These are phyloP conservation scores for Euphorbia pulcherrima DNA, from an alignment of 345 rosid species.

Conservation along the genomic window DNA sequence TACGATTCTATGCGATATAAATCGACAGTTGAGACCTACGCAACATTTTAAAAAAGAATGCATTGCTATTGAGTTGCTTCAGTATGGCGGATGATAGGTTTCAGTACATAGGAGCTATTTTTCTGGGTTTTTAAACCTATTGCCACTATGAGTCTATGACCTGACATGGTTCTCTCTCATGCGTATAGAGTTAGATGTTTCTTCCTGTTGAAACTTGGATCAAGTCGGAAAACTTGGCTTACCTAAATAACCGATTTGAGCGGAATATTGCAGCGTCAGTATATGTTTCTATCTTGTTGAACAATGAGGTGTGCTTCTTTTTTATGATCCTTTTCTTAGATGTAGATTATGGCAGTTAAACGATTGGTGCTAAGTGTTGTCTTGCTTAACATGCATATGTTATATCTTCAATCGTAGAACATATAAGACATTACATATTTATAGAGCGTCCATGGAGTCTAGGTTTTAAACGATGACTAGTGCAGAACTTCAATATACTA, in stretches of 20 bases:
- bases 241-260: not conserved
- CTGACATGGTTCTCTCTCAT: not conserved
- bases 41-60: slow-evolving; percentile 18
- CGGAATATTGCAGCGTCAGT: not conserved
- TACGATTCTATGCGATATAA: slow-evolving; percentile 37
- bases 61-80: slow-evolving; percentile 9
- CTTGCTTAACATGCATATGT: not conserved
- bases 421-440: no score
- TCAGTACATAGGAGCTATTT: not conserved
- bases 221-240: no score
- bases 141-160: not conserved
- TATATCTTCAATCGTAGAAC: no score
- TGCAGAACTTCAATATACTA: not conserved
- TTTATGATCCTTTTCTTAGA: not conserved
- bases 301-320: slow-evolving; percentile 6
- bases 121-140: not conserved
- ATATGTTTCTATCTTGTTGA: not conserved
- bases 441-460: no score
- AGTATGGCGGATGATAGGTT: slow-evolving; percentile 16
- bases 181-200: not conserved
- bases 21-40: slow-evolving; percentile 31
- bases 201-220: slow-evolving; percentile 9
- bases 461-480: not conserved
- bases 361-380: slow-evolving; percentile 3
- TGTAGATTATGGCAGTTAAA: not conserved